Evolutionary conservation across 2,329 filamentous ascomycete species (phyloP), one percentile per base, ranked within the genome.

Genomic region (Pyricularia pennisetigena): DNA sequence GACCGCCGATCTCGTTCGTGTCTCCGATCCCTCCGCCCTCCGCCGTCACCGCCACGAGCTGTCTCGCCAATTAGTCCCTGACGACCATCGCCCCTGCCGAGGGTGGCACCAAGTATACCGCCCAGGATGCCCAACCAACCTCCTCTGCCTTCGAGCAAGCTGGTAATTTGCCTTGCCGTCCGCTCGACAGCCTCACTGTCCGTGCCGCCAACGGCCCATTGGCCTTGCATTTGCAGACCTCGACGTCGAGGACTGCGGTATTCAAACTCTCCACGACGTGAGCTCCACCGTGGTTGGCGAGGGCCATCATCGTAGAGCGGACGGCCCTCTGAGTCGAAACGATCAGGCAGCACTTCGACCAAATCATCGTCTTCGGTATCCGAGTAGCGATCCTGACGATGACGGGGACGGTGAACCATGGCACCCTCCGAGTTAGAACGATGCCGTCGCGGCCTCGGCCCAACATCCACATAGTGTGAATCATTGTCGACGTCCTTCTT

Each of bases 121-220:
- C 75, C 72, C 26, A 78, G 57, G 8, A 77, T 26, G 8, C 75
- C 75, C 32, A 77, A 62, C 69, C 75, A 73, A 0, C 75, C 74
- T 0, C 70, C 70, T 23, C 69, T 71, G 0, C 70, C 74, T 29
- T 79, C 78, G 29, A 81, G 57, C 32, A 75, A 71, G 0, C 72
- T 73, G 66, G 73, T 76, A 20, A 78, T 75, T 20, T 71, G 69
- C 29, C 71, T 68, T 62, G 79, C 75, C 9, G 80, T 73, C 26
- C 73, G 72, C 35, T 83, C 80, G 4, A 83, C 78, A 29, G 75
- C 74, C 66, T 79, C 78, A 0, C 72, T 71, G 28, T 85, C 80
- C 0, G 81, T 82, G 6, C 82, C 81, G 2, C 75, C 77, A 0
- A 84, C 75, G 28, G 79, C 78, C 82, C 82, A 85, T 16, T 77